Conservation (phyloP, 805 yeast species). For the Schwanniomyces polymorphus region DNA sequence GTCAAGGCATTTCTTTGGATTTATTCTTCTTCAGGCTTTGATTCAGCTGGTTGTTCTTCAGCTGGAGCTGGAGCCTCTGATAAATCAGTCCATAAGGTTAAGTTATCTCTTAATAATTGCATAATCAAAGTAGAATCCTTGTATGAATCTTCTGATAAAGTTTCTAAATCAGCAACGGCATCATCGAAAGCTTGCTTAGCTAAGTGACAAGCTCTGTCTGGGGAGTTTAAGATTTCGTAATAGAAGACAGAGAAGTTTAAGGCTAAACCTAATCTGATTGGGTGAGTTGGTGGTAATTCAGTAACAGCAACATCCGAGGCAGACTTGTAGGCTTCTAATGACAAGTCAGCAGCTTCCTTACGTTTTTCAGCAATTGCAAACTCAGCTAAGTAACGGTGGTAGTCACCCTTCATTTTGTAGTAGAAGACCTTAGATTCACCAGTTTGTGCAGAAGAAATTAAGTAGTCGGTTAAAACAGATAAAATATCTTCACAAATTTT, state of each 20-base stretch:
- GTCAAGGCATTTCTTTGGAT: conserved; percentile 4
- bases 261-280: conserved; percentile 96
- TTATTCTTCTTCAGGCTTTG: conserved; percentile 19
- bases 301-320: conserved; percentile 97
- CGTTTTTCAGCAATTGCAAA: conserved; percentile 90
- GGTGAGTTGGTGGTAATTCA: conserved; percentile 97
- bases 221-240: conserved; percentile 96
- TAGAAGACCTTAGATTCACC: conserved; percentile 98
- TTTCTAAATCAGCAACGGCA: conserved; percentile 98
- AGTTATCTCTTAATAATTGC: conserved; percentile 98
- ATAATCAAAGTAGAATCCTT: conserved; percentile 97
- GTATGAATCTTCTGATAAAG: conserved; percentile 96
- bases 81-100: conserved; percentile 98
- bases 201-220: conserved; percentile 97
- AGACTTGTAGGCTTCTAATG: conserved; percentile 90
- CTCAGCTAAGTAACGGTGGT: conserved; percentile 98
- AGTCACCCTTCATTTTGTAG: conserved; percentile 99
- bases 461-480: conserved; percentile 81
- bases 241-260: conserved; percentile 96
- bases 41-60: conserved; percentile 27
- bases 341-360: conserved; percentile 87
- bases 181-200: conserved; percentile 99
- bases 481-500: conserved; percentile 94
- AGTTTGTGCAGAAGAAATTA: conserved; percentile 90
- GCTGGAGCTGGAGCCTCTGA: conserved; percentile 63